Evolutionary conservation across 2,329 filamentous ascomycete genomes (phyloP), one percentile per base, ranked within the genome.

Genomic region (Amauroascus verrucosus): DNA sequence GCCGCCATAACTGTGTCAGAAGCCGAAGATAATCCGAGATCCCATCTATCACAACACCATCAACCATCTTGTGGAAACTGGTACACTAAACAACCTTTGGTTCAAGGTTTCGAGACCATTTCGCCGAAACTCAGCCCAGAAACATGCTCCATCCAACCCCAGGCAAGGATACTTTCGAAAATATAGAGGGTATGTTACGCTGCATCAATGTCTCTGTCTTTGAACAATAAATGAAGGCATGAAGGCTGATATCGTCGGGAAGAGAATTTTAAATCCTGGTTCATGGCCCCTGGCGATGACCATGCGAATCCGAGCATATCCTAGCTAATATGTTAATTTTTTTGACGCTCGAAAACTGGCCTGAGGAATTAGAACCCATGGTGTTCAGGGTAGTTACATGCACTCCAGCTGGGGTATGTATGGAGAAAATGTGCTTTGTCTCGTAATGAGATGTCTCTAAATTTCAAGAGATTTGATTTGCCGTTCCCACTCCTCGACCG

Each of bases 401-500:
- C 11, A 35, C 32, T 35, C 32, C 32, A 14, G 8, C 13, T 13
- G 32, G 13, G 32, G 13, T 35, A 14, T 35, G 32, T 35, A 38
- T 38, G n/a, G 18, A 41, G 20, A 41, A 24, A 41, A 22, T 9
- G 20, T 13, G 38, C 18, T n/a, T 11, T 14, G 14, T 28, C 22
- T 24, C 38, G 38, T 24, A 41, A 24, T 18, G 13, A n/a, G 18
- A 41, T 41, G 38, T 22, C 24, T 41, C 20, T 41, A 11, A 43
- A 41, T 32, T 32, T 24, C 35, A 13, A 30, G 24, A 24, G 37
- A 16, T 33, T 11, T 51, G 48, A 43, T 51, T 51, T 44, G 48
- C 37, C 20, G 30, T 30, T n/a, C 8, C 24, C 18, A 37, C n/a
- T n/a, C n/a, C n/a, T n/a, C n/a, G n/a, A n/a, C n/a, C n/a, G n/a